These are phyloP conservation scores for Tillandsia fasciculata DNA, from an alignment of 176 grass and related monocot species.

Conservation along the genomic window DNA sequence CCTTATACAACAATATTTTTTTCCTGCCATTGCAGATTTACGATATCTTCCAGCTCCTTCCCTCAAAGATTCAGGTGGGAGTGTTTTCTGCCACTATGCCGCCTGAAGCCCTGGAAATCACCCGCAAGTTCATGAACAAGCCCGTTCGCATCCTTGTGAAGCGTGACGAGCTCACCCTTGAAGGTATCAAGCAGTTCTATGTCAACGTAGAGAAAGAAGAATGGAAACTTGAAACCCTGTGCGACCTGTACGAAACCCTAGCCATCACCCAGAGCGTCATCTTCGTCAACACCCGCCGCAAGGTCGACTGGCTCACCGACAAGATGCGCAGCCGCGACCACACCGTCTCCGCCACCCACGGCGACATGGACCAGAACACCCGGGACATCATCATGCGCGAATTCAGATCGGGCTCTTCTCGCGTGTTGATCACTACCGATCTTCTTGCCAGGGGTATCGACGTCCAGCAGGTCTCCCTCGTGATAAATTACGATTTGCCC, in stretches of 20 bases:
- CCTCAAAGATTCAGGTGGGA: constrained; percentile 73
- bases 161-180: constrained; percentile 88
- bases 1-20: not conserved
- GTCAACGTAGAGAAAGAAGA: constrained; percentile 91
- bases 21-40: constrained; percentile 54
- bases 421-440: constrained; percentile 84
- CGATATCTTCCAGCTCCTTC: constrained; percentile 89
- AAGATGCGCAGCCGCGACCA: constrained; percentile 92
- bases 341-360: constrained; percentile 76
- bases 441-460: constrained; percentile 88
- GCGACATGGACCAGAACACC: constrained; percentile 94
- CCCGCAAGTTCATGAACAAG: constrained; percentile 92
- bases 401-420: constrained; percentile 73
- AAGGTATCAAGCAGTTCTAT: constrained; percentile 94
- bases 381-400: constrained; percentile 94
- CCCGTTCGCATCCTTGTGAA: constrained; percentile 94
- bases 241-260: constrained; percentile 79
- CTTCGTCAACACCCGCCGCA: constrained; percentile 87
- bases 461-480: constrained; percentile 83
- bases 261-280: constrained; percentile 92
- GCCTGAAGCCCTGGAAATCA: constrained; percentile 81
- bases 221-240: constrained; percentile 90
- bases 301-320: constrained; percentile 89
- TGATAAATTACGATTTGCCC: constrained; percentile 86
- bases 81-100: constrained; percentile 94